Percentiles rank a stretch among this genome's conserved stretches.
These are phyloP conservation scores for Neofusicoccum parvum DNA, from an alignment of 2,329 filamentous ascomycete genomes.

Conservation along the genomic window DNA sequence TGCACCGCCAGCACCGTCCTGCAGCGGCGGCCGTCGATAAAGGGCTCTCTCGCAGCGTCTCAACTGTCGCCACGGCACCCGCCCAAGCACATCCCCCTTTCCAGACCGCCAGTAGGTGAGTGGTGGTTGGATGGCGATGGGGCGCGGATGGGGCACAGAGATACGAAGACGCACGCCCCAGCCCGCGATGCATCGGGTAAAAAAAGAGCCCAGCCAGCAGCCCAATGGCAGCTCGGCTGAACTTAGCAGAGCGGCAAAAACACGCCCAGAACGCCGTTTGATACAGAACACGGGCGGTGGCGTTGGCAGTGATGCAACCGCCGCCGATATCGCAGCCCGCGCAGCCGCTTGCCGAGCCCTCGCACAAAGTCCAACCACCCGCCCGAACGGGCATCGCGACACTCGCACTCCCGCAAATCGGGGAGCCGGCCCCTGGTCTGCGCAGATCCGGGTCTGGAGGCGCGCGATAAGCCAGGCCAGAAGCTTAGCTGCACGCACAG, in stretches of 20 bases:
- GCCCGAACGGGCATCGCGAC: background rate
- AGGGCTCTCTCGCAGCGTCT: background rate
- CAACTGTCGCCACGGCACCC: background rate
- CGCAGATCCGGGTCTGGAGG: background rate
- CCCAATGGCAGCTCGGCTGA: background rate
- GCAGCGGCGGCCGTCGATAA: background rate
- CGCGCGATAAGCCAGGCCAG: background rate
- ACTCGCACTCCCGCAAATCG: background rate
- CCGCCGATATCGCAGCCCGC: constrained; percentile 1
- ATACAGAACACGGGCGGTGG: background rate
- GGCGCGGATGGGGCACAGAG: background rate
- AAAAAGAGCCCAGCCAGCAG: background rate
- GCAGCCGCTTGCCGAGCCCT: background rate
- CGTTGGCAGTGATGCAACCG: background rate
- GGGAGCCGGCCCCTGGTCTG: background rate
- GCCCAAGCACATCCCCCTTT: background rate
- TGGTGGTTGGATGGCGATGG: background rate
- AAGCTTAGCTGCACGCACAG: background rate
- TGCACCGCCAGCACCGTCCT: background rate
- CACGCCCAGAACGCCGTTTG: background rate
- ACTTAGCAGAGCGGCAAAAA: background rate
- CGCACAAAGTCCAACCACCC: background rate
- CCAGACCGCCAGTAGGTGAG: constrained; percentile 12
- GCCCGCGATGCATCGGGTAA: background rate
- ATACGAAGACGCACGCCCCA: background rate